phyloP scores from a whole-genome alignment of 306 rosid genomes.

The Citrullus amarus region DNA sequence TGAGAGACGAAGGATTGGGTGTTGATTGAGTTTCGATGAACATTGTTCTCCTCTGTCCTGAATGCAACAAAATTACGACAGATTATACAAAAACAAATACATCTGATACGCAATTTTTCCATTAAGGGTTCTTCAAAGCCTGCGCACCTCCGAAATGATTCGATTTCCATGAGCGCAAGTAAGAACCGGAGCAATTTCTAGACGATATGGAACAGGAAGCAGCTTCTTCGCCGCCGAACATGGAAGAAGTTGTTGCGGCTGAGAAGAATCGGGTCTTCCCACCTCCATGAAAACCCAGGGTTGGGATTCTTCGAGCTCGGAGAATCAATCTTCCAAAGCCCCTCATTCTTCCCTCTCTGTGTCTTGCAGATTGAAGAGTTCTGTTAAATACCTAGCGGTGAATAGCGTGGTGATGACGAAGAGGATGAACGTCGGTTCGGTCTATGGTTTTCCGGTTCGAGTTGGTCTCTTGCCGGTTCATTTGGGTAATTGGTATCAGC shows the following conservation, averaged over 20 bases:
- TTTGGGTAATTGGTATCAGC: too few relatives aligned
- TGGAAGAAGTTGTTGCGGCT: conserved; percentile 20
- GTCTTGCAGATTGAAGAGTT: not conserved
- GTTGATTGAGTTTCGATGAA: conserved; percentile 61
- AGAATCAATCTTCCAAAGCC: conserved; percentile 26
- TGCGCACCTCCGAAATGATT: conserved; percentile 25
- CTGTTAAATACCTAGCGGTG: not conserved
- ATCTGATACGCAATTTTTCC: not conserved
- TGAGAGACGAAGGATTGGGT: conserved; percentile 56
- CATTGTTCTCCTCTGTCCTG: conserved; percentile 61
- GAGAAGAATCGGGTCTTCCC: conserved; percentile 9
- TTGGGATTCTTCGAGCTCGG: conserved; percentile 15
- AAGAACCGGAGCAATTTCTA: conserved; percentile 13
- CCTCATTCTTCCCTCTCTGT: conserved; percentile 21
- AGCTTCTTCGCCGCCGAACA: conserved; percentile 1
- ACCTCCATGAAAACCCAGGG: not conserved
- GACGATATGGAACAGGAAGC: conserved; percentile 9
- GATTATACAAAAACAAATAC: not conserved
- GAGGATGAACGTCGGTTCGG: not conserved
- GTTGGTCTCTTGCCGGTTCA: not conserved
- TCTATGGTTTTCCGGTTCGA: not conserved
- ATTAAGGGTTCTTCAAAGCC: not conserved
- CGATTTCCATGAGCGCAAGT: conserved; percentile 19
- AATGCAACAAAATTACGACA: not conserved
- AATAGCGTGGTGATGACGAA: not conserved